Evolutionary conservation across 352 stramenopile genomes (phyloP).

Genomic region (Pythium oligandrum): DNA sequence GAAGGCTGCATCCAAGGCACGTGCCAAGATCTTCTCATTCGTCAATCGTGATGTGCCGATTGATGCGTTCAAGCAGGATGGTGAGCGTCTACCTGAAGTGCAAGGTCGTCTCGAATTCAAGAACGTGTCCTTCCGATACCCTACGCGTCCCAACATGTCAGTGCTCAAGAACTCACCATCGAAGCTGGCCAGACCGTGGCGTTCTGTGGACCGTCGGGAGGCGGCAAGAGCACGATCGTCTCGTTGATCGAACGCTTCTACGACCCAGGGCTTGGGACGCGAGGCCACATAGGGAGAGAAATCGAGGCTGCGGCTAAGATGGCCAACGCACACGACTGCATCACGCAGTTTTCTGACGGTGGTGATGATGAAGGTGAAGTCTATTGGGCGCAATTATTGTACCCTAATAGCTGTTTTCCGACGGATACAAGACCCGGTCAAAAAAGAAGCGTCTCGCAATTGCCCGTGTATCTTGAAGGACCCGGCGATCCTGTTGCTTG

Average conservation of each 20-base stretch:
- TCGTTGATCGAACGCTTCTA: constrained; percentile 82
- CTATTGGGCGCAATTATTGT: too few species aligned
- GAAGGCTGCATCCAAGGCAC: constrained; percentile 10
- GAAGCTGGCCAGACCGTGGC: constrained; percentile 10
- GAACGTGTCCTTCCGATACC: constrained; percentile 9
- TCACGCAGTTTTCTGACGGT: constrained; percentile 46
- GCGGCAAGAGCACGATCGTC: constrained; percentile 24
- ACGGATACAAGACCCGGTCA: constrained; percentile 43
- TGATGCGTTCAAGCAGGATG: constrained; percentile 9
- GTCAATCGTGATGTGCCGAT: constrained; percentile 5
- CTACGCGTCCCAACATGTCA: constrained; percentile 5
- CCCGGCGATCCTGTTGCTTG: constrained; percentile 30
- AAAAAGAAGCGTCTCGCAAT: constrained; percentile 24
- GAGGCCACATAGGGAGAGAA: constrained; percentile 18
- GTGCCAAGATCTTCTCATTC: constrained; percentile 11
- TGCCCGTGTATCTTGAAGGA: constrained; percentile 36
- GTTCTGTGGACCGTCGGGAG: constrained; percentile 12
- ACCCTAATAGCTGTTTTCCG: not conserved
- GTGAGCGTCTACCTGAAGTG: not conserved
- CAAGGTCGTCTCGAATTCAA: constrained; percentile 8
- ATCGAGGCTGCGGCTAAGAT: constrained; percentile 46
- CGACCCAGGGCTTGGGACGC: constrained; percentile 33
- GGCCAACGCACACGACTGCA: constrained; percentile 26
- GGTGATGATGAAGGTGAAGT: too few species aligned
- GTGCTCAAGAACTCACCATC: constrained; percentile 13